Conservation (phyloP, 2,329 filamentous ascomycete genomes). For the Curvularia hawaiiensis region DNA sequence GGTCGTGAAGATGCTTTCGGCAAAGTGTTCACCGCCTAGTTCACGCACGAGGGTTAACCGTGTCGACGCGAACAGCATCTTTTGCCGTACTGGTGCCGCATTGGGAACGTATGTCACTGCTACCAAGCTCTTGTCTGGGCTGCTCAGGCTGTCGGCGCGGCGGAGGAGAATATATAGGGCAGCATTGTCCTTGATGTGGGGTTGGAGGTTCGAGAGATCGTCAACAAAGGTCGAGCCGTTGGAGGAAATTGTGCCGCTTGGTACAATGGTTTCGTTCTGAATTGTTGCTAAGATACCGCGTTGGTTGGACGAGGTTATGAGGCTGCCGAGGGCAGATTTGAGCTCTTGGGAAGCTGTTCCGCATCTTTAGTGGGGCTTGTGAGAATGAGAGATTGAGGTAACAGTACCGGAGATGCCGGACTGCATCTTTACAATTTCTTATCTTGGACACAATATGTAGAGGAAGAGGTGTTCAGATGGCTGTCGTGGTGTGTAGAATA, state of each 20-base stretch:
- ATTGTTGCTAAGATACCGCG: slow-evolving; percentile 77
- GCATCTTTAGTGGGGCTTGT: slow-evolving; percentile 20
- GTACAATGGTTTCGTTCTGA: slow-evolving; percentile 67
- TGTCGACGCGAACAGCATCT: slow-evolving; percentile 84
- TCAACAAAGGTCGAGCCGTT: slow-evolving; percentile 62
- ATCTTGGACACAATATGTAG: not conserved
- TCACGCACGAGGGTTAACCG: slow-evolving; percentile 76
- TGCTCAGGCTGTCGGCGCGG: slow-evolving; percentile 60
- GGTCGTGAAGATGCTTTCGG: slow-evolving; percentile 76
- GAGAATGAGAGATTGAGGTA: not conserved
- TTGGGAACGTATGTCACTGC: slow-evolving; percentile 82
- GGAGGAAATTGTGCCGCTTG: slow-evolving; percentile 60
- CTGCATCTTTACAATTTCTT: slow-evolving; percentile 63
- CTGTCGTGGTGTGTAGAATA: not conserved
- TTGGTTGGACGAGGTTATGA: slow-evolving; percentile 65
- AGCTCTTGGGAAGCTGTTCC: slow-evolving; percentile 73
- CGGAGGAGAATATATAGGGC: slow-evolving; percentile 79
- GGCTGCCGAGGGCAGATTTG: slow-evolving; percentile 70
- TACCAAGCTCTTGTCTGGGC: slow-evolving; percentile 53
- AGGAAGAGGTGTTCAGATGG: not conserved
- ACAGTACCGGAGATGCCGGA: slow-evolving; percentile 74
- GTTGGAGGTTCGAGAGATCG: slow-evolving; percentile 67
- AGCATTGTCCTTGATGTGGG: slow-evolving; percentile 68
- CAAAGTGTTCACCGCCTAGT: slow-evolving; percentile 78
- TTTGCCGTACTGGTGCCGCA: slow-evolving; percentile 77